Conservation (phyloP, 2,329 filamentous ascomycete species). For the Ascochyta rabiei region DNA sequence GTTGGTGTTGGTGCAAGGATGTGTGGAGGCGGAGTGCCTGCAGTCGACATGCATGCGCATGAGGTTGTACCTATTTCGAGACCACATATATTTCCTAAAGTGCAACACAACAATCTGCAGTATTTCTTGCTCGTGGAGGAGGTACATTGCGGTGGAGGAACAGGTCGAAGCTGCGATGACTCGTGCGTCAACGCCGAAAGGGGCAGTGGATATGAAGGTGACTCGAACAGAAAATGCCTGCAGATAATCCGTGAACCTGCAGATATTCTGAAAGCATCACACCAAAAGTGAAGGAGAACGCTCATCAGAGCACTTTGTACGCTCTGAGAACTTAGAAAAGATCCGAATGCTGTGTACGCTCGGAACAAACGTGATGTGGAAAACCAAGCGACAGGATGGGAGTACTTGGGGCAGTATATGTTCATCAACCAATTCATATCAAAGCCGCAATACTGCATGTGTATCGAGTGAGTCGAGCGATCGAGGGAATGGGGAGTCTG, state of each 20-base stretch:
- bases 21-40: conserved; percentile 8
- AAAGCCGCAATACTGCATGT: neutral
- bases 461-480: too few relatives aligned
- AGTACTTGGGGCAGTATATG: neutral
- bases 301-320: too few relatives aligned
- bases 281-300: neutral
- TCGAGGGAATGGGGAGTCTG: too few relatives aligned
- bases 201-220: too few relatives aligned
- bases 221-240: neutral
- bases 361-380: neutral
- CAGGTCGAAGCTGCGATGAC: neutral
- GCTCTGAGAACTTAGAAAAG: neutral
- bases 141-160: neutral
- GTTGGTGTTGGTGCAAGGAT: neutral
- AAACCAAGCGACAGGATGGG: neutral
- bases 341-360: neutral
- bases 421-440: neutral
- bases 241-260: neutral
- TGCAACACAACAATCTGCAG: neutral
- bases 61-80: conserved; percentile 6
- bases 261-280: neutral
- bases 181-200: neutral
- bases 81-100: neutral
- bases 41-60: neutral
- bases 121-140: neutral